These are phyloP conservation scores for Croton laevigatus DNA, from an alignment of 441 rosid genomes.

Conservation along the genomic window DNA sequence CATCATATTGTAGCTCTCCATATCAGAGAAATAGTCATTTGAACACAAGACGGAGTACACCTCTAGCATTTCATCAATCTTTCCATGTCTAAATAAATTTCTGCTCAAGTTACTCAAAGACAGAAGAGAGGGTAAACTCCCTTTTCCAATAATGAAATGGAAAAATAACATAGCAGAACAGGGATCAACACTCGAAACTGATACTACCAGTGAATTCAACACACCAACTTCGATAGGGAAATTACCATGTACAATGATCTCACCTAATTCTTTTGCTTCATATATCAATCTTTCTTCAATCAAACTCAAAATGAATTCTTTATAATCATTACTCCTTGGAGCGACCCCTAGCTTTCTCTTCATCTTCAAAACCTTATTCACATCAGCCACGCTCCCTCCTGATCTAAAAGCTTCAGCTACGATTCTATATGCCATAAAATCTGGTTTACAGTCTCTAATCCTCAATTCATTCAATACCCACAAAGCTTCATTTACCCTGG, in stretches of 20 bases:
- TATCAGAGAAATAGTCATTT: constrained; percentile 50
- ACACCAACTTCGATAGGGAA: constrained; percentile 73
- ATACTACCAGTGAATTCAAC: constrained; percentile 61
- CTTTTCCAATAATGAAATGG: constrained; percentile 47
- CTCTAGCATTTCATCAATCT: constrained; percentile 48
- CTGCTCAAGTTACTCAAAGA: constrained; percentile 64
- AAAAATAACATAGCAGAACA: constrained; percentile 53
- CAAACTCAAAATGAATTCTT: constrained; percentile 57
- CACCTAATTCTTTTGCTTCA: constrained; percentile 73
- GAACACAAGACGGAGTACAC: constrained; percentile 47
- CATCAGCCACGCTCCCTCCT: constrained; percentile 51
- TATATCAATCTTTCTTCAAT: constrained; percentile 44
- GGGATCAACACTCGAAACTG: constrained; percentile 63
- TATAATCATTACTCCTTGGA: constrained; percentile 69
- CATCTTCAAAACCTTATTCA: constrained; percentile 62
- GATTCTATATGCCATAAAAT: constrained; percentile 82
- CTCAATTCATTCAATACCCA: constrained; percentile 66
- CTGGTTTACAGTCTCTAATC: constrained; percentile 69
- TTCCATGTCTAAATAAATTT: constrained; percentile 60
- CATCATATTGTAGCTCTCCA: constrained; percentile 55
- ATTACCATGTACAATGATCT: constrained; percentile 60
- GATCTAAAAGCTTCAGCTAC: constrained; percentile 64
- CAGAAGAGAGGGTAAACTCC: constrained; percentile 50
- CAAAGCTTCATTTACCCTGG: constrained; percentile 57
- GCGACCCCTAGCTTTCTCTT: constrained; percentile 92